These are phyloP conservation scores for Kandelia obovata DNA, from an alignment of 345 rosid species.

Conservation along the genomic window DNA sequence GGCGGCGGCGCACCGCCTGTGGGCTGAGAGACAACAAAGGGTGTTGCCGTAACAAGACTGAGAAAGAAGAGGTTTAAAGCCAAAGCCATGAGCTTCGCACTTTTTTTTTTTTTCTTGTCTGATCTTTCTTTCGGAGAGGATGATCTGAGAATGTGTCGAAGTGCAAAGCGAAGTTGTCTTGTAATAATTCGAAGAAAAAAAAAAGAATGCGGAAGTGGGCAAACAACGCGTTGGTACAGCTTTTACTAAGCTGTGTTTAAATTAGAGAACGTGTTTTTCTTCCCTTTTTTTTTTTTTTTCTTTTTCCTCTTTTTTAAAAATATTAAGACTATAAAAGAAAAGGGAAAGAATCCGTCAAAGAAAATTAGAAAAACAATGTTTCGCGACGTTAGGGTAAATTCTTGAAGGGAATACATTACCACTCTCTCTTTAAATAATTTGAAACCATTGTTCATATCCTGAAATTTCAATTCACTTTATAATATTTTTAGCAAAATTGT, in stretches of 20 bases:
- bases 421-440: no score
- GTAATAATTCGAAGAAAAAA: not conserved
- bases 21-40: conserved; percentile 45
- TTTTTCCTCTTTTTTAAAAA: not conserved
- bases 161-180: no score
- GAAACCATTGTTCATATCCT: no score
- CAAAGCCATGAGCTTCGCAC: conserved; percentile 24
- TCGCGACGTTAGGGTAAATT: no score
- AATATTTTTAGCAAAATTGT: no score
- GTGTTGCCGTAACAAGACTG: conserved; percentile 12
- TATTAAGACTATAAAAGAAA: not conserved
- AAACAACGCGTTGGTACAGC: conserved; percentile 2
- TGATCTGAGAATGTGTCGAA: not conserved
- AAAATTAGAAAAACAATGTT: no score
- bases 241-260: not conserved
- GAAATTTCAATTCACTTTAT: no score
- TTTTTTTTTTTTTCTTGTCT: no score
- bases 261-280: not conserved
- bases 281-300: not conserved
- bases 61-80: conserved; percentile 14
- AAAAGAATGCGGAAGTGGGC: not conserved
- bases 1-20: conserved; percentile 34
- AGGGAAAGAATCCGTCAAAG: no score
- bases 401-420: no score
- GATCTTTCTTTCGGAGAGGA: not conserved